Conservation (phyloP, 192 early-diverging fungal species). For the Podila minutissima region DNA sequence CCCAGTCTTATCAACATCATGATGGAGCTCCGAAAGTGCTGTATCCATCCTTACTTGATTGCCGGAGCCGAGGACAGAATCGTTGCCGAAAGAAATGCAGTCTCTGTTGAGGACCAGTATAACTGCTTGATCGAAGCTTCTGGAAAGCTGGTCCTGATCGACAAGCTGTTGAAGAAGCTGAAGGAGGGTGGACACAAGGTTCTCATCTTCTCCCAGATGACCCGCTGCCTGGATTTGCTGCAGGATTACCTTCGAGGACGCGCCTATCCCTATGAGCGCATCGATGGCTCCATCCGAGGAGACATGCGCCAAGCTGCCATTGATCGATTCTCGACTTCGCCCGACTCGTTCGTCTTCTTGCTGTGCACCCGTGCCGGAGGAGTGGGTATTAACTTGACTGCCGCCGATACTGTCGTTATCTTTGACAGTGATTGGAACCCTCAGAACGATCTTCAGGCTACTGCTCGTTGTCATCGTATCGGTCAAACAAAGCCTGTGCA, state of each 20-base stretch:
- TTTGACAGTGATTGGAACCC: conserved; percentile 94
- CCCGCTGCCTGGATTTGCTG: conserved; percentile 81
- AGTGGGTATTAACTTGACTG: conserved; percentile 90
- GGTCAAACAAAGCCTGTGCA: conserved; percentile 90
- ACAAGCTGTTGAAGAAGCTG: conserved; percentile 82
- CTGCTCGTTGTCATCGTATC: conserved; percentile 87
- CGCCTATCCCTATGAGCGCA: conserved; percentile 81
- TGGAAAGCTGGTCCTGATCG: conserved; percentile 86
- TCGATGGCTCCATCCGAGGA: conserved; percentile 83
- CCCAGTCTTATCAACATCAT: conserved; percentile 84
- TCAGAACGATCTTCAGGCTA: conserved; percentile 91
- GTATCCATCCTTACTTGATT: conserved; percentile 88
- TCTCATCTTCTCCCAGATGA: conserved; percentile 91
- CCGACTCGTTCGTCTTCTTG: conserved; percentile 87
- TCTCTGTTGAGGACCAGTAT: conserved; percentile 70
- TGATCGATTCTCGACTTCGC: conserved; percentile 83
- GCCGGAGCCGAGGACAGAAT: conserved; percentile 87
- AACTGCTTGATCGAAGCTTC: conserved; percentile 79
- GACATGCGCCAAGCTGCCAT: conserved; percentile 88
- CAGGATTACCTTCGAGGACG: conserved; percentile 84
- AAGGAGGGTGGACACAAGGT: conserved; percentile 86
- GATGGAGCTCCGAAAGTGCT: conserved; percentile 93
- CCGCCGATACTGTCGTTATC: conserved; percentile 88
- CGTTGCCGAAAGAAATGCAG: conserved; percentile 70
- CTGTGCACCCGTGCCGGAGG: conserved; percentile 89